phyloP scores from a whole-genome alignment of 2,329 filamentous ascomycete species.

The Didymosphaeria variabile region DNA sequence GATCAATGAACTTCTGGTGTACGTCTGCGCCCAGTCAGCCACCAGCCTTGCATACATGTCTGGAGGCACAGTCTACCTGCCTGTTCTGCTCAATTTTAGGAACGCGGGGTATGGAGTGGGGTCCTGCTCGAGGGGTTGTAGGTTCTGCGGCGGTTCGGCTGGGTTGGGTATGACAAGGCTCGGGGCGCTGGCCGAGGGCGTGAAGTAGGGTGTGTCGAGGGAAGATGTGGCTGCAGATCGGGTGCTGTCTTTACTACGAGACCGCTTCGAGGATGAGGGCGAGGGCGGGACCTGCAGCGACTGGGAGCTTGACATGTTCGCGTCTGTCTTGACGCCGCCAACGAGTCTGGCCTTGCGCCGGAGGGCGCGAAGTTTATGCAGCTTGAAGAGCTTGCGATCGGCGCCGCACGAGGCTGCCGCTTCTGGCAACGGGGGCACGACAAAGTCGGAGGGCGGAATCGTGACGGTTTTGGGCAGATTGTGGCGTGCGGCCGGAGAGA shows the following conservation, averaged over 20 bases:
- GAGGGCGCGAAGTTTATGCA: slow-evolving; percentile 52
- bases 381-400: slow-evolving; percentile 38
- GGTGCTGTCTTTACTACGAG: slow-evolving; percentile 48
- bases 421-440: slow-evolving; percentile 27
- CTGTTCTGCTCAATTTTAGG: slow-evolving; percentile 58
- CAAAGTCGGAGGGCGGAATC: slow-evolving; percentile 29
- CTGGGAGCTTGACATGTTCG: slow-evolving; percentile 33
- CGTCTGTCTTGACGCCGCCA: slow-evolving; percentile 37
- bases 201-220: slow-evolving; percentile 35
- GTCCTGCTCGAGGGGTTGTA: slow-evolving; percentile 29
- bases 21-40: slow-evolving; percentile 58
- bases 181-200: slow-evolving; percentile 42
- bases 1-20: slow-evolving; percentile 66
- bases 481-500: slow-evolving; percentile 3
- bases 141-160: slow-evolving; percentile 16
- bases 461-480: slow-evolving; percentile 25
- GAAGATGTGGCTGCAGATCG: slow-evolving; percentile 40
- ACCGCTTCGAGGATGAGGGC: slow-evolving; percentile 51
- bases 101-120: slow-evolving; percentile 60
- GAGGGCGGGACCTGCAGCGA: slow-evolving; percentile 43
- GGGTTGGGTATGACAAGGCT: slow-evolving; percentile 40
- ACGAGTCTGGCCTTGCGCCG: slow-evolving; percentile 51
- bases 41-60: slow-evolving; percentile 9
- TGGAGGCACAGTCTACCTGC: slow-evolving; percentile 54
- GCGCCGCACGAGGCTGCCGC: slow-evolving; percentile 21